Conservation (phyloP, 768 basidiomycete species). For the Russula dissimulans region DNA sequence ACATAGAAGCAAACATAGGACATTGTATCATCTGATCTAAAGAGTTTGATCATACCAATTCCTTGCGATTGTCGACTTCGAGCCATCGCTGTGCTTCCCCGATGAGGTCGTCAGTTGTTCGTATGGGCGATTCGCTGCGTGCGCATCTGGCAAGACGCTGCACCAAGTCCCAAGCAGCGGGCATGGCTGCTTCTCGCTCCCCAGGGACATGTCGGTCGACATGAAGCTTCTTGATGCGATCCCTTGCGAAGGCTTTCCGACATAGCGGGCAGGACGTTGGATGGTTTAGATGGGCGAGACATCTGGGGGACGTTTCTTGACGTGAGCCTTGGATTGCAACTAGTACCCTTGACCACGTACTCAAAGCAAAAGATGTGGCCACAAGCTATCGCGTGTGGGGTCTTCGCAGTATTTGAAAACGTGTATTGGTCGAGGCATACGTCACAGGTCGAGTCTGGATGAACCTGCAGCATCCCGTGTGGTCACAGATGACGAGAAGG, state of each 20-base stretch:
- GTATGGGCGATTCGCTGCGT: conserved; percentile 22
- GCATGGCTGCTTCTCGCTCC: conserved; percentile 1
- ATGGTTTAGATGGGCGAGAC: conserved; percentile 38
- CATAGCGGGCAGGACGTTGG: conserved; percentile 58
- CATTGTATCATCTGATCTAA: neutral
- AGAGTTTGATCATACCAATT: conserved; percentile 4
- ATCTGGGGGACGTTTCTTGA: conserved; percentile 32
- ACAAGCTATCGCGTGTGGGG: conserved; percentile 65
- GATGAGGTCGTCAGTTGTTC: conserved; percentile 32
- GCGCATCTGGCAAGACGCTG: conserved; percentile 7
- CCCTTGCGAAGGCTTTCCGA: conserved; percentile 48
- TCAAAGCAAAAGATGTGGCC: conserved; percentile 67
- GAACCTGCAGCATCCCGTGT: conserved; percentile 45
- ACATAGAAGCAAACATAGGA: neutral
- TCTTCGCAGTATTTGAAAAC: conserved; percentile 39
- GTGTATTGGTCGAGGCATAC: conserved; percentile 62
- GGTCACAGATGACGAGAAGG: neutral
- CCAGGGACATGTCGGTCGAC: conserved; percentile 33
- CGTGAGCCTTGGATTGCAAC: neutral
- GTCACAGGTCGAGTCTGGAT: conserved; percentile 66
- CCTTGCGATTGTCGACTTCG: conserved; percentile 5
- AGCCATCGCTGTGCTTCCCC: conserved; percentile 48
- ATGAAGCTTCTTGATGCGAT: conserved; percentile 57
- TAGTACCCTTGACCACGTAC: conserved; percentile 33
- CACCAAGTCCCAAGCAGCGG: conserved; percentile 6